Evolutionary conservation across 352 stramenopile genomes (phyloP).

Genomic region (Pythium periplocum): DNA sequence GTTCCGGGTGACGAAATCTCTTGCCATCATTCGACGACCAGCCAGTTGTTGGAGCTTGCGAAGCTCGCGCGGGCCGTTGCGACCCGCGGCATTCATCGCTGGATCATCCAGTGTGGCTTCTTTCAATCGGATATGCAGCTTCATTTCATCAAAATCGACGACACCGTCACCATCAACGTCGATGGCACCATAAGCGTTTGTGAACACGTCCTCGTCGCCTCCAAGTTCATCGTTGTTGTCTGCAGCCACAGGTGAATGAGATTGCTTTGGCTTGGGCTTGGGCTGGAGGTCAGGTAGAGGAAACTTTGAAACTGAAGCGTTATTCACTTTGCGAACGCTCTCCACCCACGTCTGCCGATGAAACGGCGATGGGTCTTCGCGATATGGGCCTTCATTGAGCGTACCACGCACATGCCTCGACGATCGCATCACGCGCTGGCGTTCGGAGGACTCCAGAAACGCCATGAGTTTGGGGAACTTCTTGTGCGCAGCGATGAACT

Average conservation of each 20-base stretch:
- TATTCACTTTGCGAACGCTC: slow-evolving; percentile 48
- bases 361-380: slow-evolving; percentile 5
- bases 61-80: slow-evolving; percentile 5
- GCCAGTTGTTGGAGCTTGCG: slow-evolving; percentile 39
- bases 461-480: slow-evolving; percentile 64
- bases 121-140: slow-evolving; percentile 41
- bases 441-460: slow-evolving; percentile 54
- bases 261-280: slow-evolving; percentile 20
- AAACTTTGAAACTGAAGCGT: slow-evolving; percentile 34
- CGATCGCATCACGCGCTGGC: slow-evolving; percentile 51
- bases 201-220: slow-evolving; percentile 16
- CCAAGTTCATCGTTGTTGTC: slow-evolving; percentile 10
- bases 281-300: slow-evolving; percentile 41
- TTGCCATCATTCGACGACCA: slow-evolving; percentile 48
- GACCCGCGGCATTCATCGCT: slow-evolving; percentile 4
- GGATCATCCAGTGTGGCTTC: slow-evolving; percentile 22
- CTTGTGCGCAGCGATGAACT: slow-evolving; percentile 58
- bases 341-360: slow-evolving; percentile 52
- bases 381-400: slow-evolving; percentile 11
- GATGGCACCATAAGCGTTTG: slow-evolving; percentile 48
- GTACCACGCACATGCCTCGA: slow-evolving; percentile 38
- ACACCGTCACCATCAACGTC: slow-evolving; percentile 59
- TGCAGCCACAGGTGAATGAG: too few relatives aligned
- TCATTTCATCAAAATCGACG: slow-evolving; percentile 59
- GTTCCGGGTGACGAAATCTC: slow-evolving; percentile 56